phyloP scores from a whole-genome alignment of 148 eudicot species.

The Cornus suecica region DNA sequence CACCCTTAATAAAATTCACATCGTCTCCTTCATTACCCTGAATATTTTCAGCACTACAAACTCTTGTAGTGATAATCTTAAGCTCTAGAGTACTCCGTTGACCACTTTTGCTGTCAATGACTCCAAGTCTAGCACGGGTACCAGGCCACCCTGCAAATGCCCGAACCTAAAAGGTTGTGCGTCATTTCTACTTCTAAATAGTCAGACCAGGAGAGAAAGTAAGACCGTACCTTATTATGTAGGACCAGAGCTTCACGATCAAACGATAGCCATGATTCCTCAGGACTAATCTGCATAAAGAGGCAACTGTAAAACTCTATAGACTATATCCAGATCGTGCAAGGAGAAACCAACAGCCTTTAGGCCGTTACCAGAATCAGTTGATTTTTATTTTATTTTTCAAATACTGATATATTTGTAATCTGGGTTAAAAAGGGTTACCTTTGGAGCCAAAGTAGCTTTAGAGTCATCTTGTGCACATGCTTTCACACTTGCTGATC shows the following conservation, averaged over 20 bases:
- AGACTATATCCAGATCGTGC: neutral
- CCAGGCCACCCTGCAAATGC: slow-evolving; percentile 99
- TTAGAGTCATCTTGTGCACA: slow-evolving; percentile 73
- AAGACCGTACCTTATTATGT: slow-evolving; percentile 75
- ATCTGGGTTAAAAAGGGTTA: slow-evolving; percentile 17
- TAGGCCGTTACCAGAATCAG: neutral
- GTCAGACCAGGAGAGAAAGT: slow-evolving; percentile 9
- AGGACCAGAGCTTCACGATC: slow-evolving; percentile 74
- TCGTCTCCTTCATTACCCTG: slow-evolving; percentile 37
- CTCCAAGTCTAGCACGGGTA: slow-evolving; percentile 72
- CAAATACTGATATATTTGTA: no score
- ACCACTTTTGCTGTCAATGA: slow-evolving; percentile 34
- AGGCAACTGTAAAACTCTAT: neutral
- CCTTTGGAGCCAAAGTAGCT: slow-evolving; percentile 95
- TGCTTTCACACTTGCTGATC: slow-evolving; percentile 69
- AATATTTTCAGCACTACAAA: slow-evolving; percentile 23
- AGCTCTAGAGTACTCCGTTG: slow-evolving; percentile 48
- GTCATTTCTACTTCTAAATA: slow-evolving; percentile 26
- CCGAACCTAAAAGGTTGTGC: slow-evolving; percentile 75
- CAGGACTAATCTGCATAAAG: slow-evolving; percentile 62
- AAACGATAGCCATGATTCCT: slow-evolving; percentile 88
- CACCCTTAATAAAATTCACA: slow-evolving; percentile 58
- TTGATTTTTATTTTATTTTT: no score
- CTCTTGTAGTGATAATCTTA: slow-evolving; percentile 77
- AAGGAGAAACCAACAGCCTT: neutral